A percentile compares a stretch with the other conserved stretches of the same genome.
phyloP scores from a whole-genome alignment of 805 yeast genomes.

The Kuraishia borneana region DNA sequence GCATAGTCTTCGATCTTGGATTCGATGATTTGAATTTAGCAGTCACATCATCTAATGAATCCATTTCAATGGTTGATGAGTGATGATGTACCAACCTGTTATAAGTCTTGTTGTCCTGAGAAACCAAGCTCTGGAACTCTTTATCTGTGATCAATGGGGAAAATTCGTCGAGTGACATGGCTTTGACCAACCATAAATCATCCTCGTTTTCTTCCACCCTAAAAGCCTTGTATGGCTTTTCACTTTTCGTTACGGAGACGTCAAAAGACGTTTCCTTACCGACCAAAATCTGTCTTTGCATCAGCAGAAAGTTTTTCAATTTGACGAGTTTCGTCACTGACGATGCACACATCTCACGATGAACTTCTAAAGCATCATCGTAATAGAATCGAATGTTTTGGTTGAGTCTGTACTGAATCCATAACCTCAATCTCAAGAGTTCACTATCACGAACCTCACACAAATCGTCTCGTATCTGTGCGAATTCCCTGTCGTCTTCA shows the following conservation, averaged over 20 bases:
- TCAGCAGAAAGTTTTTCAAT: constrained; percentile 19
- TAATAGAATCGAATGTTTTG: constrained; percentile 14
- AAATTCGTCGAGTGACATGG: constrained; percentile 12
- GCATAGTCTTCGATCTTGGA: no score
- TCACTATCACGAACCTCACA: constrained; percentile 21
- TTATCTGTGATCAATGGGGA: constrained; percentile 18
- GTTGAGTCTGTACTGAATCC: constrained; percentile 14
- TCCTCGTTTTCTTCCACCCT: background rate
- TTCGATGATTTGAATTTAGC: background rate
- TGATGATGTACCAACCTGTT: constrained; percentile 9
- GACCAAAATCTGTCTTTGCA: constrained; percentile 16
- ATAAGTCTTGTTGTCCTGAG: constrained; percentile 13
- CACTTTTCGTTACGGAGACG: constrained; percentile 16
- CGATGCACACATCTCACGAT: constrained; percentile 14
- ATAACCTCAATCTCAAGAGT: constrained; percentile 13
- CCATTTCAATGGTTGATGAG: constrained; percentile 9
- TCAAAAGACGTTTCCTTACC: constrained; percentile 11
- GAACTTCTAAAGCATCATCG: constrained; percentile 13
- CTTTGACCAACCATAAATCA: background rate
- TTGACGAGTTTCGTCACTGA: constrained; percentile 17
- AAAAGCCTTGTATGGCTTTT: constrained; percentile 13
- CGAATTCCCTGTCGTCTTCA: background rate
- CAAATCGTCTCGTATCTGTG: constrained; percentile 16
- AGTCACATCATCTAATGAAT: background rate
- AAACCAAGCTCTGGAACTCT: constrained; percentile 20